Conservation (phyloP, 805 yeast genomes). For the Candida railenensis region DNA sequence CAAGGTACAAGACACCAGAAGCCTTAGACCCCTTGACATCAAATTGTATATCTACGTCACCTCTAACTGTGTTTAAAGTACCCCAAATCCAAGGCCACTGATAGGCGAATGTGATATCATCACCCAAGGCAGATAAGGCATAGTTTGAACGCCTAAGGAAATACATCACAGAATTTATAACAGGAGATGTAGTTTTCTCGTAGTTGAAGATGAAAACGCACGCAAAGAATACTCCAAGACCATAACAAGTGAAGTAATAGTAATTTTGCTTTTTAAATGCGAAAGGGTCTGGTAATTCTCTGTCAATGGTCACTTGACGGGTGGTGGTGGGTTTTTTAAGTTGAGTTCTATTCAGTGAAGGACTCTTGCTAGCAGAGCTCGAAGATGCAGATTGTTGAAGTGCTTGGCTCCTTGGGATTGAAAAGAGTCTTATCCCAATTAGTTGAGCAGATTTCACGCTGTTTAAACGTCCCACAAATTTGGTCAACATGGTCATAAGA, state of each 20-base stretch:
- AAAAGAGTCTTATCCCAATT: background rate
- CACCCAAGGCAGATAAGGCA: slow-evolving; percentile 68
- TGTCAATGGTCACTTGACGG: slow-evolving; percentile 56
- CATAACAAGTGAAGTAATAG: slow-evolving; percentile 49
- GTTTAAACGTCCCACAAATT: background rate
- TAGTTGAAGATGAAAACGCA: slow-evolving; percentile 76
- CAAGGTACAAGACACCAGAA: slow-evolving; percentile 55
- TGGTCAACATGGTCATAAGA: background rate
- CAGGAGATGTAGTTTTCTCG: slow-evolving; percentile 88
- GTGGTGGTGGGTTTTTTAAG: background rate
- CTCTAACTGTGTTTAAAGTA: slow-evolving; percentile 76
- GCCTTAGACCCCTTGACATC: slow-evolving; percentile 65
- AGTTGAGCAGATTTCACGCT: background rate
- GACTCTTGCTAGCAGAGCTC: background rate
- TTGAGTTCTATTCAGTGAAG: background rate
- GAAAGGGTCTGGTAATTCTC: slow-evolving; percentile 80
- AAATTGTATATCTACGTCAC: slow-evolving; percentile 73
- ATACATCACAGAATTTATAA: slow-evolving; percentile 82
- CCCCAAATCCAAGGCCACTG: slow-evolving; percentile 91
- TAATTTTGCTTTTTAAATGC: slow-evolving; percentile 52
- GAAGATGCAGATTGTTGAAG: background rate
- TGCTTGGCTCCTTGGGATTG: background rate
- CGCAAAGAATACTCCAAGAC: slow-evolving; percentile 36
- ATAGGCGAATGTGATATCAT: slow-evolving; percentile 68
- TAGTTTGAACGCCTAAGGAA: slow-evolving; percentile 72